A percentile compares a stretch with the other conserved stretches of the same genome.
Evolutionary conservation across 345 rosid species (phyloP).

Genomic region (Eucalyptus erythrocorys): DNA sequence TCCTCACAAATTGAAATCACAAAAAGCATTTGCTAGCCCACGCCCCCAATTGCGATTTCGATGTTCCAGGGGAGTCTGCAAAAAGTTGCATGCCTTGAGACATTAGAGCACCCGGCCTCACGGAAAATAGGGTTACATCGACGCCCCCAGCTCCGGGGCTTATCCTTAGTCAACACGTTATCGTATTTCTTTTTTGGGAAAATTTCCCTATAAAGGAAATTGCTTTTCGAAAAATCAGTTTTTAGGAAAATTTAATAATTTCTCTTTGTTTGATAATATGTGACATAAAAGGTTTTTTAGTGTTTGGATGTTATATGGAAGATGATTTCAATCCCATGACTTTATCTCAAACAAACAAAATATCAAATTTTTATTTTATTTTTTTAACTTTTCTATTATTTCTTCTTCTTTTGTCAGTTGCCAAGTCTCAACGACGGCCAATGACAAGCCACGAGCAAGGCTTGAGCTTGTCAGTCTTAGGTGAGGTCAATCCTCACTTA

Average conservation of each 20-base stretch:
- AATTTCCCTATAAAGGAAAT: too few species aligned
- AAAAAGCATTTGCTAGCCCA: not conserved
- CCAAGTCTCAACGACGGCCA: rapidly evolving
- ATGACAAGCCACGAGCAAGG: too few species aligned
- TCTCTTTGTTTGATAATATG: too few species aligned
- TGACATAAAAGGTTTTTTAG: rapidly evolving
- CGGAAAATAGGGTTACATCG: not conserved
- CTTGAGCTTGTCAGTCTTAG: too few species aligned
- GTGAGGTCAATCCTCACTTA: not conserved
- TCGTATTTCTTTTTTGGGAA: too few species aligned
- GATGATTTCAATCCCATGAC: not conserved
- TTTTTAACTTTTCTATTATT: too few species aligned
- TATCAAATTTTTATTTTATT: too few species aligned
- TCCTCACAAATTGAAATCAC: not conserved
- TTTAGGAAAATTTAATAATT: too few species aligned
- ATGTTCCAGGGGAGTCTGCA: rapidly evolving
- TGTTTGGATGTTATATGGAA: not conserved
- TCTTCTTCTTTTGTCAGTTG: rapidly evolving
- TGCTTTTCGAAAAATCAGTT: not conserved
- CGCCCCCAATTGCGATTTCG: not conserved
- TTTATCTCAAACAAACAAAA: too few species aligned
- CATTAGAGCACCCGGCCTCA: not conserved
- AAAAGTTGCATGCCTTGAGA: not conserved
- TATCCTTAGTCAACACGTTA: not conserved
- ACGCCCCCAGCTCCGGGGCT: too few species aligned